Conservation (phyloP, 1,284 basidiomycete species). For the Mycosarcoma mackinlayi region DNA sequence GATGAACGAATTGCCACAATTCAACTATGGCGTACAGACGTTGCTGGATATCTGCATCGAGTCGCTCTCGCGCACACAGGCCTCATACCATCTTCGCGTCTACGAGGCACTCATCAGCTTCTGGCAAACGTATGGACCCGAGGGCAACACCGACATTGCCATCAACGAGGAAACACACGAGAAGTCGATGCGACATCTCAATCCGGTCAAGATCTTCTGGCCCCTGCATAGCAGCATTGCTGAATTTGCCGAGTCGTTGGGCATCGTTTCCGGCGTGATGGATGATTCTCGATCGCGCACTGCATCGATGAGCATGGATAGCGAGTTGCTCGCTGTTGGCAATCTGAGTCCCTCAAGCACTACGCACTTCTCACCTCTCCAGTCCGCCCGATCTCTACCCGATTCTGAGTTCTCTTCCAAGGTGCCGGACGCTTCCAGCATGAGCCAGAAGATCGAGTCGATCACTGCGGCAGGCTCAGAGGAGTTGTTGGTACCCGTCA, state of each 20-base stretch:
- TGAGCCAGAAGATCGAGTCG: slow-evolving; percentile 37
- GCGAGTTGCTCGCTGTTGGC: slow-evolving; percentile 15
- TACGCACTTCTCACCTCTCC: slow-evolving; percentile 39
- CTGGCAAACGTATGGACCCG: slow-evolving; percentile 38
- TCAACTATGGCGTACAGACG: slow-evolving; percentile 67
- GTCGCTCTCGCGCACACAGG: slow-evolving; percentile 65
- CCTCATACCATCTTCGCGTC: slow-evolving; percentile 58
- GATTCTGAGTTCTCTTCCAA: slow-evolving; percentile 33
- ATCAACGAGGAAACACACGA: slow-evolving; percentile 41
- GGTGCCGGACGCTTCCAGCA: slow-evolving; percentile 21
- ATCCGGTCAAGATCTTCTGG: slow-evolving; percentile 57
- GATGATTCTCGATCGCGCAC: slow-evolving; percentile 11
- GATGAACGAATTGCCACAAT: slow-evolving; percentile 68
- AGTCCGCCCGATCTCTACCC: slow-evolving; percentile 15
- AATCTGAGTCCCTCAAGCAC: slow-evolving; percentile 29
- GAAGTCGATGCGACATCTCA: slow-evolving; percentile 40
- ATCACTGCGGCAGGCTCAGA: slow-evolving; percentile 29
- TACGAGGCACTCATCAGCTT: slow-evolving; percentile 36
- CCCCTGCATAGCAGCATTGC: slow-evolving; percentile 38
- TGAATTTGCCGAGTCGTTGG: slow-evolving; percentile 39
- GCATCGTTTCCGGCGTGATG: slow-evolving; percentile 21
- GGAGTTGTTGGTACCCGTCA: slow-evolving; percentile 21
- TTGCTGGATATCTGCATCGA: slow-evolving; percentile 66
- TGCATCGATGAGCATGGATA: slow-evolving; percentile 30
- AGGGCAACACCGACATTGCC: slow-evolving; percentile 35